phyloP scores from a whole-genome alignment of 129 eudicot genomes.

The Artemisia argyi region DNA sequence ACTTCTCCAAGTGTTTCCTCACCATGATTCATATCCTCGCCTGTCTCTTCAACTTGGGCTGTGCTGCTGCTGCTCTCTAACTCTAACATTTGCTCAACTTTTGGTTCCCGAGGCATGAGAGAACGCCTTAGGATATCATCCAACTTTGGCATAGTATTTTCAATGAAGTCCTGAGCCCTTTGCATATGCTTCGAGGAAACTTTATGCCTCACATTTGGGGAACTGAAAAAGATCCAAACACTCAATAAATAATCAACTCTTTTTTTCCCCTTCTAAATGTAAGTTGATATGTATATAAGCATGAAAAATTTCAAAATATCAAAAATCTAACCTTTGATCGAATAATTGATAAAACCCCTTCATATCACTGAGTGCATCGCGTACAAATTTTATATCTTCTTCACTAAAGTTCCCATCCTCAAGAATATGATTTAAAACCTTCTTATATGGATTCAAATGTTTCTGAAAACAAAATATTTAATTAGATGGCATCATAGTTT shows the following conservation, averaged over 20 bases:
- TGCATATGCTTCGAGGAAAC: not conserved
- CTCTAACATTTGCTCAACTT: not conserved
- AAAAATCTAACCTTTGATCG: slow-evolving; percentile 7
- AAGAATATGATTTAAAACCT: not conserved
- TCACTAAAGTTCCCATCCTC: not conserved
- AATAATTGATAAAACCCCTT: not conserved
- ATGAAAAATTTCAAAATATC: too few species aligned
- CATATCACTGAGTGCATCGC: not conserved
- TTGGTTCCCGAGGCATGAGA: not conserved
- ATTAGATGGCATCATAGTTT: not conserved
- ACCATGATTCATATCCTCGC: too few species aligned
- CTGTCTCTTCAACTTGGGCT: not conserved
- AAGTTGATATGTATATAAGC: not conserved
- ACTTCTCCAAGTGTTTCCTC: too few species aligned
- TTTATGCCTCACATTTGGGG: not conserved
- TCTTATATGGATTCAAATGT: not conserved
- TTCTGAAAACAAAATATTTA: not conserved
- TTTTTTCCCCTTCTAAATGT: too few species aligned
- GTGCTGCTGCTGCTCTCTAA: not conserved
- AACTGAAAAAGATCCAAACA: not conserved
- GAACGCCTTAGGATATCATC: not conserved
- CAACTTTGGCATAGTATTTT: not conserved
- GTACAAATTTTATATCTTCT: not conserved
- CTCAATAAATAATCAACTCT: not conserved
- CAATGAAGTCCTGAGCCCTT: not conserved